A percentile compares a stretch with the other conserved stretches of the same genome.
These are phyloP conservation scores for Chlorella sp. DNA, from an alignment of 139 green algal species.

Conservation along the genomic window DNA sequence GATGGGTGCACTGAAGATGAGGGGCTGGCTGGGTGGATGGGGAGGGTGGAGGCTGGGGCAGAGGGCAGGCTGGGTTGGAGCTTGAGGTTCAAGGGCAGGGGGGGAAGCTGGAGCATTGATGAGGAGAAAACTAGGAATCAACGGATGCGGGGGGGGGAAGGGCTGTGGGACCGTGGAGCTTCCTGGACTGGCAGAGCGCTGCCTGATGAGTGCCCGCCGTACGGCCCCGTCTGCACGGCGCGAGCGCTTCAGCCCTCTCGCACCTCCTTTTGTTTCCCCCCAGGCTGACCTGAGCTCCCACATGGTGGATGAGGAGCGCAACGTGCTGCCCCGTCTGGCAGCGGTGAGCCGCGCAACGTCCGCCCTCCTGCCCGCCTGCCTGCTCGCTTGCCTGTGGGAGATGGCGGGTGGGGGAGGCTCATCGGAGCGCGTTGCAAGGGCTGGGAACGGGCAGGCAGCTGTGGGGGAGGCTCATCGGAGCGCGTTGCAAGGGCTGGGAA, in stretches of 20 bases:
- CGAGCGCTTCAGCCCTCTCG: background rate
- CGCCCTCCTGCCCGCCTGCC: too few species aligned
- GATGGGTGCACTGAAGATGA: background rate
- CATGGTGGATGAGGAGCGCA: slow-evolving; percentile 12
- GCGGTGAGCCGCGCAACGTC: background rate
- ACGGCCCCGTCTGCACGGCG: background rate
- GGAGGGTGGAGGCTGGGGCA: background rate
- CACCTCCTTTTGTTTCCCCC: background rate
- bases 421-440: too few species aligned
- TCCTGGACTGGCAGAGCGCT: background rate
- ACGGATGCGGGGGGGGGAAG: too few species aligned
- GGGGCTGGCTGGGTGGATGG: background rate
- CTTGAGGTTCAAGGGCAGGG: background rate
- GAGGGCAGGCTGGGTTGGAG: background rate
- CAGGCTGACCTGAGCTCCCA: background rate
- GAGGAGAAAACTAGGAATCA: too few species aligned
- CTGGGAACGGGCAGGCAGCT: too few species aligned
- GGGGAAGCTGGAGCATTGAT: background rate
- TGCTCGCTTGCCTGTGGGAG: too few species aligned
- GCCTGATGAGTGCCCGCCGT: background rate
- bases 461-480: too few species aligned
- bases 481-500: too few species aligned
- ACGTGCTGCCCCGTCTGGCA: slow-evolving; percentile 5
- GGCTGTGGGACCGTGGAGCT: background rate
- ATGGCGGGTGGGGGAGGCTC: too few species aligned